These are phyloP conservation scores for Melaleuca quinquenervia DNA, from an alignment of 345 rosid genomes.

Conservation along the genomic window DNA sequence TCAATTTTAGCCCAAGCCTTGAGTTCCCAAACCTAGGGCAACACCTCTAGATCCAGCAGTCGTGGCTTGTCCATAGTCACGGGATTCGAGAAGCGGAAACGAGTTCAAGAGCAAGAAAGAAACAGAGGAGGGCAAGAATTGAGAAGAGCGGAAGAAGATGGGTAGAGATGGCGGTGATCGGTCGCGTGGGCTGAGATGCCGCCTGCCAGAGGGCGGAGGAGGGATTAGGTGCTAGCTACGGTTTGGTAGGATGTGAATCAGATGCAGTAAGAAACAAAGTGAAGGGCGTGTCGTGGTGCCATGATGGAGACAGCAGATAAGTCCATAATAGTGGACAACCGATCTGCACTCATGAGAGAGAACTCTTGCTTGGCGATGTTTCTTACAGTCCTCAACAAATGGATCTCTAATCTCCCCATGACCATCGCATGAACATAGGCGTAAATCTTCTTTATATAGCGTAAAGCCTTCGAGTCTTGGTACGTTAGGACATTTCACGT, in stretches of 20 bases:
- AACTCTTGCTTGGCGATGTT: rapidly evolving
- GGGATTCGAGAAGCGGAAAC: neutral
- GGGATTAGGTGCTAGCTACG: neutral
- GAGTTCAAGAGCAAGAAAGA: neutral
- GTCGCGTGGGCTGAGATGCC: too few relatives aligned
- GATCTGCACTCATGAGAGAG: neutral
- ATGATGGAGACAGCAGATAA: neutral
- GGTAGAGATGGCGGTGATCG: neutral
- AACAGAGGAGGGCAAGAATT: neutral
- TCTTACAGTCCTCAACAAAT: rapidly evolving
- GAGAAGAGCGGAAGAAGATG: neutral
- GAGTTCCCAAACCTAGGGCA: neutral
- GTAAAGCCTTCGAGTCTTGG: neutral
- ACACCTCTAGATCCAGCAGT: neutral
- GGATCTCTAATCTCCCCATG: neutral
- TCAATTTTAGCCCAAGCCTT: neutral
- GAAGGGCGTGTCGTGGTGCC: neutral
- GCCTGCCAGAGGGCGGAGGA: neutral
- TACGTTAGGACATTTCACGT: too few relatives aligned
- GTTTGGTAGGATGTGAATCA: neutral
- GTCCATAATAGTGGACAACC: neutral
- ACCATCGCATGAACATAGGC: neutral
- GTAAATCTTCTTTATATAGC: neutral
- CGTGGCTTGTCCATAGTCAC: neutral
- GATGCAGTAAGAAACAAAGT: neutral